Percentiles rank a stretch among this genome's conserved stretches.
Evolutionary conservation across 2,329 filamentous ascomycete genomes (phyloP).

Genomic region (Thielaviopsis ethacetica): DNA sequence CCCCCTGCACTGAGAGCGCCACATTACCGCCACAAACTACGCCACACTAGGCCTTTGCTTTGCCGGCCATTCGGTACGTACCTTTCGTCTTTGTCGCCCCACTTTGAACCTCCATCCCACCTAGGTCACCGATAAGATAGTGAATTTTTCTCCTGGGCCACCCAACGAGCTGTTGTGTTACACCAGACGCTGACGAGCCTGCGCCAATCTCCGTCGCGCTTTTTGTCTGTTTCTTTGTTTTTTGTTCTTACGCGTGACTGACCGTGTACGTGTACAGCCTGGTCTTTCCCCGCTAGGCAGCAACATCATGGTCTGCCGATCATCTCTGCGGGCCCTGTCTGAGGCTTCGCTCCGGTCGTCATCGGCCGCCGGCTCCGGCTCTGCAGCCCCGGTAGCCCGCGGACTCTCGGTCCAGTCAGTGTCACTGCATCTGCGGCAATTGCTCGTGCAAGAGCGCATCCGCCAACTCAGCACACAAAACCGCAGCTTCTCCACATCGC

Average conservation of each 20-base stretch:
- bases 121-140: constrained; percentile 12
- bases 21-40: background rate
- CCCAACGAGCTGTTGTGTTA: background rate
- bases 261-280: background rate
- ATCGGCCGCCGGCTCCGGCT: background rate
- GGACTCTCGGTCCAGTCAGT: constrained; percentile 1
- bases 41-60: background rate
- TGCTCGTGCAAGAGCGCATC: constrained; percentile 6
- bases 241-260: background rate
- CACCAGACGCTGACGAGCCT: background rate
- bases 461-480: constrained; percentile 1
- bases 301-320: constrained; percentile 1
- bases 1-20: background rate
- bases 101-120: constrained; percentile 8
- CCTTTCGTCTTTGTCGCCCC: background rate
- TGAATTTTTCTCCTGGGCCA: constrained; percentile 7
- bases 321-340: constrained; percentile 8
- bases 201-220: background rate
- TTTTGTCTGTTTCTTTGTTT: background rate
- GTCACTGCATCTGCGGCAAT: background rate
- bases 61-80: background rate
- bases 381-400: background rate
- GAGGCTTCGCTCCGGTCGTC: constrained; percentile 3
- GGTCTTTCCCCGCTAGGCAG: background rate
- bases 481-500: background rate